A percentile compares a stretch with the other conserved stretches of the same genome.
Evolutionary conservation across 2,329 filamentous ascomycete species (phyloP).

Genomic region (Remersonia thermophila): DNA sequence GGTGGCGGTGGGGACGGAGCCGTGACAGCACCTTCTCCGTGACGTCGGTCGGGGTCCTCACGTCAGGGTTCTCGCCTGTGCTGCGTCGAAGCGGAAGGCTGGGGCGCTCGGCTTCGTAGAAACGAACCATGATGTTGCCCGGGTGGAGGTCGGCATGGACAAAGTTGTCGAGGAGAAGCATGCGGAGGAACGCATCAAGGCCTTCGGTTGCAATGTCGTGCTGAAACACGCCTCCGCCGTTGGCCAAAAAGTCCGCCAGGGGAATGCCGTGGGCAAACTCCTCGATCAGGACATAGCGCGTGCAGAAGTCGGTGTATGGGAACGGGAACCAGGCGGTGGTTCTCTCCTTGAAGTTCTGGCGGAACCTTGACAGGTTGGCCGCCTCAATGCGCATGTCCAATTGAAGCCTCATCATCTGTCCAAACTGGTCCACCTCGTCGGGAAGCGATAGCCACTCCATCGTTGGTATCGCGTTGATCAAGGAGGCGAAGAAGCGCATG

Average conservation of each 20-base stretch:
- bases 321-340: constrained; percentile 96
- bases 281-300: constrained; percentile 82
- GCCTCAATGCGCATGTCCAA: constrained; percentile 90
- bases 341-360: constrained; percentile 77
- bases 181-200: constrained; percentile 87
- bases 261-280: constrained; percentile 95
- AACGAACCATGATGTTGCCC: constrained; percentile 98
- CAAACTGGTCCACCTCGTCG: constrained; percentile 87
- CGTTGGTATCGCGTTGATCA: constrained; percentile 78
- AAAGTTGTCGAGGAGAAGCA: constrained; percentile 96
- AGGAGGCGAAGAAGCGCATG: constrained; percentile 79
- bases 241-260: constrained; percentile 76
- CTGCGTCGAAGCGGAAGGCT: constrained; percentile 31
- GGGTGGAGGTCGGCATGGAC: constrained; percentile 93
- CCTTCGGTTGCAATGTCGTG: constrained; percentile 91
- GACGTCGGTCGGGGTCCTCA: constrained; percentile 49
- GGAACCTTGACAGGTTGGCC: constrained; percentile 77
- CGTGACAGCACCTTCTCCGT: constrained; percentile 78
- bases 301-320: constrained; percentile 85
- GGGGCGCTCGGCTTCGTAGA: constrained; percentile 72
- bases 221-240: constrained; percentile 85
- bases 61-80: constrained; percentile 17
- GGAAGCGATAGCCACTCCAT: constrained; percentile 96
- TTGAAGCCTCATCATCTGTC: constrained; percentile 98
- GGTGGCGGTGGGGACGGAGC: constrained; percentile 56